Conservation (phyloP, 1,139 yeast genomes). For the Protomyces lactucae-debilis region DNA sequence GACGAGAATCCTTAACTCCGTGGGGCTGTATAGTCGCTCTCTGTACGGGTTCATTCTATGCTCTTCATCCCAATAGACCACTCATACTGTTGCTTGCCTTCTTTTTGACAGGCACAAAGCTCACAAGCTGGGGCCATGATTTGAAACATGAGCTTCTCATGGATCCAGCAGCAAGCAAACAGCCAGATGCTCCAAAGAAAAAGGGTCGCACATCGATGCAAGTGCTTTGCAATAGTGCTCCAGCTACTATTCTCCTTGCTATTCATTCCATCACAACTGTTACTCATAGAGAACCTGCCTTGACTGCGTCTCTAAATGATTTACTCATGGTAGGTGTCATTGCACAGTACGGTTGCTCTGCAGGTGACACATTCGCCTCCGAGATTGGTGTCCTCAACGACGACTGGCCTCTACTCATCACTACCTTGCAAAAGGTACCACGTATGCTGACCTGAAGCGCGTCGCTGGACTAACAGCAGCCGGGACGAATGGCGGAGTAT, state of each 20-base stretch:
- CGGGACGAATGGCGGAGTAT: conserved; percentile 51
- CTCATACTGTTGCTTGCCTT: conserved; percentile 41
- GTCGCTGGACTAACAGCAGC: conserved; percentile 19
- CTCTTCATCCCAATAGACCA: conserved; percentile 42
- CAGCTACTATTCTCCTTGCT: conserved; percentile 3
- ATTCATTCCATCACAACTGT: not conserved
- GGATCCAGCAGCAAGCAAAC: conserved; percentile 1
- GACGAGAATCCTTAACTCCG: conserved; percentile 42
- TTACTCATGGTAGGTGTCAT: conserved; percentile 40
- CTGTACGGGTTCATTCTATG: conserved; percentile 44
- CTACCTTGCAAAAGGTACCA: conserved; percentile 46
- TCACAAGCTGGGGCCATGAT: conserved; percentile 40
- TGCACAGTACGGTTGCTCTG: conserved; percentile 46
- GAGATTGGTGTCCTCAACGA: conserved; percentile 48
- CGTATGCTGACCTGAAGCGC: conserved; percentile 19
- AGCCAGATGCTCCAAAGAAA: not conserved
- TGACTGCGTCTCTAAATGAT: conserved; percentile 7
- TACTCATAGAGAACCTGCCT: not conserved
- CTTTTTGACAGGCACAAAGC: conserved; percentile 44
- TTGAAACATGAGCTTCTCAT: conserved; percentile 30
- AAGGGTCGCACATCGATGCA: conserved; percentile 30
- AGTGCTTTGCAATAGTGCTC: conserved; percentile 23
- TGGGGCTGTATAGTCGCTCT: conserved; percentile 43
- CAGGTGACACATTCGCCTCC: conserved; percentile 50
- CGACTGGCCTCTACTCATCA: conserved; percentile 43